Percentiles rank a stretch among this genome's conserved stretches.
Conservation (phyloP, 805 yeast genomes). For the Suhomyces prunicola region DNA sequence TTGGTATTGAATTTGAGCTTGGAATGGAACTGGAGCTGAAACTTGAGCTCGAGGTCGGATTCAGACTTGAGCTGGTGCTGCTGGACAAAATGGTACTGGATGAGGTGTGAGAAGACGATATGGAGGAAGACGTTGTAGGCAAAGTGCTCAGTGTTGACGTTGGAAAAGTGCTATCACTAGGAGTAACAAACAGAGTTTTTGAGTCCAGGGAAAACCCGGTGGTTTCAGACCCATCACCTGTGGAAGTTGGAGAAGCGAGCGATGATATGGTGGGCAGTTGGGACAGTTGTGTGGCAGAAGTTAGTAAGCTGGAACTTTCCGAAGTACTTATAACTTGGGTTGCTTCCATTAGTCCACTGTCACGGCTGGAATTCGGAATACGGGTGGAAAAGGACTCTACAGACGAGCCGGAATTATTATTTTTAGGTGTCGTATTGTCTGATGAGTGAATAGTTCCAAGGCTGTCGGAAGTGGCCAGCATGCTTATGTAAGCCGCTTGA, state of each 20-base stretch:
- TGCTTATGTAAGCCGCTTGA: neutral
- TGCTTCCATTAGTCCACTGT: neutral
- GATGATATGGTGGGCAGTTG: constrained; percentile 7
- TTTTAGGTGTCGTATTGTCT: neutral
- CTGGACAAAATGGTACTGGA: neutral
- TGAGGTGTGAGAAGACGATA: neutral
- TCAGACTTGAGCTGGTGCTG: neutral
- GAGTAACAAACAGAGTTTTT: neutral
- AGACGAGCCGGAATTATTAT: neutral
- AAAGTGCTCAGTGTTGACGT: neutral
- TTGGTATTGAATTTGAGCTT: neutral
- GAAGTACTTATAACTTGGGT: neutral
- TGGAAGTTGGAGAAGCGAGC: neutral
- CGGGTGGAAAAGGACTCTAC: neutral
- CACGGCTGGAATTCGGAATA: neutral
- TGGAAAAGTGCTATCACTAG: constrained; percentile 1
- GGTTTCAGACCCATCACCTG: neutral
- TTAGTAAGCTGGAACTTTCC: neutral
- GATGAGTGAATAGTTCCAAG: neutral
- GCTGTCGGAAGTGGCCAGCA: neutral
- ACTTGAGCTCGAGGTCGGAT: neutral
- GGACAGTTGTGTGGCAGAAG: constrained; percentile 1
- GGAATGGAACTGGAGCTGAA: constrained; percentile 1
- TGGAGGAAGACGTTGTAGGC: neutral
- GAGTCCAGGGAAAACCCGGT: neutral